A percentile compares a stretch with the other conserved stretches of the same genome.
Conservation (phyloP, 1,139 yeast genomes). For the Kodamaea ohmeri region DNA sequence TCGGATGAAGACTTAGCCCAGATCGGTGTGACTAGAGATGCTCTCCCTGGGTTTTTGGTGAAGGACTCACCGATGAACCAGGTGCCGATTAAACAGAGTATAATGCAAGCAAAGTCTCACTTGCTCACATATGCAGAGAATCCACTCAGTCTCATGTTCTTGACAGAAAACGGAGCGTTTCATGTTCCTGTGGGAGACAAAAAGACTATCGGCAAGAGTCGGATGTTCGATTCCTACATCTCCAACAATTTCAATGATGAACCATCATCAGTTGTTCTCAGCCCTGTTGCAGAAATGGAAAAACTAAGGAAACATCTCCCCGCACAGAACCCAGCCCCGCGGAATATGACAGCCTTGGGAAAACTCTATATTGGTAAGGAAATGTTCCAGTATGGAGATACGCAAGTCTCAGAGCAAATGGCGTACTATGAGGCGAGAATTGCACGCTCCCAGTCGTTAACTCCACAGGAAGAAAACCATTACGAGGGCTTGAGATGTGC, state of each 20-base stretch:
- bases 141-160: slow-evolving; percentile 19
- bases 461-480: slow-evolving; percentile 25
- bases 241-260: not conserved
- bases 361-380: slow-evolving; percentile 21
- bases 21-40: slow-evolving; percentile 7
- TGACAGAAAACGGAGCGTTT: slow-evolving; percentile 14
- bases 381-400: slow-evolving; percentile 24
- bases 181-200: slow-evolving; percentile 18
- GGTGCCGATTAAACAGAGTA: slow-evolving; percentile 21
- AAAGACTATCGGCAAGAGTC: slow-evolving; percentile 25
- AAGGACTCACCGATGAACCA: slow-evolving; percentile 27
- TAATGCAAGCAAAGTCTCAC: slow-evolving; percentile 29
- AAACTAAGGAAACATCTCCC: slow-evolving; percentile 9
- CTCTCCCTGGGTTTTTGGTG: slow-evolving; percentile 28
- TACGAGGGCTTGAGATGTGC: slow-evolving; percentile 26
- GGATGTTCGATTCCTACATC: slow-evolving; percentile 16
- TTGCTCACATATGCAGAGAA: slow-evolving; percentile 19
- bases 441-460: not conserved
- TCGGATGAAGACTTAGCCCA: slow-evolving; percentile 16
- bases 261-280: slow-evolving; percentile 4
- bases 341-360: slow-evolving; percentile 18
- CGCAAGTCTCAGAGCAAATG: slow-evolving; percentile 19
- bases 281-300: slow-evolving; percentile 8
- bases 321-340: not conserved
- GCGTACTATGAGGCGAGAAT: slow-evolving; percentile 20